Conservation (phyloP, 352 stramenopile genomes). For the Phytophthora gonapodyides region DNA sequence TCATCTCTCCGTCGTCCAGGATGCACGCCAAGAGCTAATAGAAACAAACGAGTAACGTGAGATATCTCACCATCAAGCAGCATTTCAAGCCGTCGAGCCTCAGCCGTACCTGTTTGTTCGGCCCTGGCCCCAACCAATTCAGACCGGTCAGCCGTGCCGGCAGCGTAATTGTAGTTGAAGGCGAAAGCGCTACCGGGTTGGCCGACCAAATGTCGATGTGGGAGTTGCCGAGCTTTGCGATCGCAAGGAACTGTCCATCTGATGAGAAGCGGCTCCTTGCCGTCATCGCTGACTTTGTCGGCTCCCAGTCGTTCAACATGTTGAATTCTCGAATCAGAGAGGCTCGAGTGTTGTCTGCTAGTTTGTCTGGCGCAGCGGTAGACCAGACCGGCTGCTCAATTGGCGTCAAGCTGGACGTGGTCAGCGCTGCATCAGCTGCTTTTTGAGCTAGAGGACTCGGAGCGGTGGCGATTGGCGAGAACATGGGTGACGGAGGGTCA, state of each 20-base stretch:
- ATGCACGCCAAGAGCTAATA: conserved; percentile 39
- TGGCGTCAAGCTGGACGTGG: conserved; percentile 14
- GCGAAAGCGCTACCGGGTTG: conserved; percentile 31
- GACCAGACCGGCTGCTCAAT: conserved; percentile 22
- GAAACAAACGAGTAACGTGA: conserved; percentile 14
- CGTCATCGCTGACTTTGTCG: conserved; percentile 38
- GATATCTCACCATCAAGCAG: not conserved
- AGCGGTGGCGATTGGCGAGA: conserved; percentile 27
- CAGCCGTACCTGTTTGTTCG: conserved; percentile 36
- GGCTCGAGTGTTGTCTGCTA: conserved; percentile 8
- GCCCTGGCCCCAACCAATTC: conserved; percentile 36
- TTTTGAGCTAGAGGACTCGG: conserved; percentile 7
- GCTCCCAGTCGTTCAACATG: conserved; percentile 43
- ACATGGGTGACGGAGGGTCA: conserved; percentile 25
- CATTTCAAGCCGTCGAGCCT: not conserved
- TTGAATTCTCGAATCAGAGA: conserved; percentile 50
- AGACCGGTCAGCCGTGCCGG: conserved; percentile 31
- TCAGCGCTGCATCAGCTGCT: conserved; percentile 5
- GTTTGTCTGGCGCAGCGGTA: conserved; percentile 5
- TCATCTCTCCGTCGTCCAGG: conserved; percentile 32
- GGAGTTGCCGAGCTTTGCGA: conserved; percentile 41
- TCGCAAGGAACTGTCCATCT: conserved; percentile 44
- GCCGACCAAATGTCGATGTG: conserved; percentile 54
- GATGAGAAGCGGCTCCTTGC: conserved; percentile 41
- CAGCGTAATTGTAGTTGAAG: conserved; percentile 35